These are phyloP conservation scores for Gossypium stocksii DNA, from an alignment of 345 rosid species.

Conservation along the genomic window DNA sequence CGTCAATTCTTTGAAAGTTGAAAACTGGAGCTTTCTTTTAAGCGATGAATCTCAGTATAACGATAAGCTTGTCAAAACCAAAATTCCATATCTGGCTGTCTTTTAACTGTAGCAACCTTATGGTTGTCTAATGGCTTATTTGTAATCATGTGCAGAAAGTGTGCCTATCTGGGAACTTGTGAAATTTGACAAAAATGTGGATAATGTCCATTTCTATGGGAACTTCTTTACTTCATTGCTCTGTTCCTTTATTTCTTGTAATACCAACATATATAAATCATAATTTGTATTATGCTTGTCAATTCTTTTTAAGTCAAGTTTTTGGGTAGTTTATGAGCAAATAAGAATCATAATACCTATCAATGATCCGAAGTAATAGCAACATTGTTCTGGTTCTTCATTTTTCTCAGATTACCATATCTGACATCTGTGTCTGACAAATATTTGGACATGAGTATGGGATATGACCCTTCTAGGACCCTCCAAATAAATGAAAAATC, in stretches of 20 bases:
- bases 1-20: background rate
- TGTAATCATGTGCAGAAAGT: slow-evolving; percentile 1
- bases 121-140: background rate
- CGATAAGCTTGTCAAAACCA: background rate
- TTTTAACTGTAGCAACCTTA: background rate
- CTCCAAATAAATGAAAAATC: no score
- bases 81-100: background rate
- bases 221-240: background rate
- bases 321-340: background rate
- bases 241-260: background rate
- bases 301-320: background rate
- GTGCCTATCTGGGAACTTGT: background rate
- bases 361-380: background rate
- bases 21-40: background rate
- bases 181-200: background rate
- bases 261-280: background rate
- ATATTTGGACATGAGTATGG: no score
- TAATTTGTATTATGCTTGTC: background rate
- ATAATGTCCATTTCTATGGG: background rate
- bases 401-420: no score
- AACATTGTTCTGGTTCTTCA: no score
- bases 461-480: no score
- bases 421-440: no score
- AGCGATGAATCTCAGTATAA: background rate
- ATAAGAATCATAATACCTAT: background rate